Base-by-base conservation (phyloP, 345 rosid genomes). In the Salix udensis region DNA sequence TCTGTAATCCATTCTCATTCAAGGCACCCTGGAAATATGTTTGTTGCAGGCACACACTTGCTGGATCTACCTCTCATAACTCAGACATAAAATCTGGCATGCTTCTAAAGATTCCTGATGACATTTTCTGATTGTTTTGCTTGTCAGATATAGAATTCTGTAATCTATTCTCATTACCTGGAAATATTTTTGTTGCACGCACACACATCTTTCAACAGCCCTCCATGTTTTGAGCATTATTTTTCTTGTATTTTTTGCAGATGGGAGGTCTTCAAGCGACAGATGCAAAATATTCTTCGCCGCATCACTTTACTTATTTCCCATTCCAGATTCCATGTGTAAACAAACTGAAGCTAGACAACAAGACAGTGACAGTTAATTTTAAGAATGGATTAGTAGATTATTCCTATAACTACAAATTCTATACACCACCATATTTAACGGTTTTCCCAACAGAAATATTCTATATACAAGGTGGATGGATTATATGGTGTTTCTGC, bases 291-390 rank as follows among this genome's bases (percentile, higher is more conserved):
- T 42, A 89, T 96, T 96, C 94, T 88, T 74, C 90, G 65, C 70
- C 97, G 85, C 73, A 96, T 91, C 77, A 91, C 89, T 65, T 76
- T n/a, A n/a, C n/a, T n/a, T n/a, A n/a, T n/a, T n/a, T 80, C 99
- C 99, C 1, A 89, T 91, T 94, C 99, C 99, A 2, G 98, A 96
- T 77, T 96, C 97, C 80, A 89, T 93, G 97, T 96, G 94, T 81
- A 93, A 89, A 84, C 88, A 81, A 69, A 74, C 86, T 15, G 86
- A 85, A 72, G n/a, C 70, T 74, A 65, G 9, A 42, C 55, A 74
- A 30, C 71, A 61, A 70, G 65, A 70, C 50, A 55, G 75, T 44
- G 80, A 73, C 53, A 75, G 79, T 1, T 65, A n/a, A 37, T 28
- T 58, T 48, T 5, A 79, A 46, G 65, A 72, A 23, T 23, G 37